Conservation (phyloP, 2,329 filamentous ascomycete genomes). For the Ceratocystis alfenasii region DNA sequence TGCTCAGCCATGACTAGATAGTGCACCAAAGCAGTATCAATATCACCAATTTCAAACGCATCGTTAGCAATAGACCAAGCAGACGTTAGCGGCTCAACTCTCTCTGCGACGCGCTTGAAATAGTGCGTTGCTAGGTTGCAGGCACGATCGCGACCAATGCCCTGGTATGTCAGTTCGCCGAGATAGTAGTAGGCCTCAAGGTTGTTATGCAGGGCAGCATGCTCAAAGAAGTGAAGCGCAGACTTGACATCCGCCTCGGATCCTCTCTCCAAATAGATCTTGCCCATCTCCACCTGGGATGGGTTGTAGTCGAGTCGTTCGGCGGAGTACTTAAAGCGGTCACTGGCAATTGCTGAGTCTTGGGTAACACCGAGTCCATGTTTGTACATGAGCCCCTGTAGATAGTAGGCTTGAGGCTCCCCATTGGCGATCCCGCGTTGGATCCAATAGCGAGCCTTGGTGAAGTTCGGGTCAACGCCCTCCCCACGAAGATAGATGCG, state of each 20-base stretch:
- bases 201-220: conserved; percentile 68
- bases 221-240: conserved; percentile 76
- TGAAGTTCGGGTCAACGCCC: conserved; percentile 66
- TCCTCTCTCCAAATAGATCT: conserved; percentile 77
- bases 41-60: conserved; percentile 67
- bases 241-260: conserved; percentile 54
- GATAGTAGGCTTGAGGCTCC: conserved; percentile 75
- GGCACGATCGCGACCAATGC: conserved; percentile 65
- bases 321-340: conserved; percentile 65
- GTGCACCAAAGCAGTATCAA: conserved; percentile 65
- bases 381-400: conserved; percentile 71
- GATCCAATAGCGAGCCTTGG: conserved; percentile 70
- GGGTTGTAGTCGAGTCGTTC: conserved; percentile 64
- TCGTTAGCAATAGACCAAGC: conserved; percentile 73
- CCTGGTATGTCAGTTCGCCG: conserved; percentile 72
- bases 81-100: conserved; percentile 59
- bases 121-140: conserved; percentile 68
- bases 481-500: conserved; percentile 85
- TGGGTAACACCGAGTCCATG: conserved; percentile 60
- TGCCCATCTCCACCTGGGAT: conserved; percentile 71
- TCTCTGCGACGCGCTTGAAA: conserved; percentile 70
- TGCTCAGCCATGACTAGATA: conserved; percentile 86
- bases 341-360: conserved; percentile 59
- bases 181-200: conserved; percentile 89
- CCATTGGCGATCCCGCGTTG: conserved; percentile 61